phyloP scores from a whole-genome alignment of 495 filamentous ascomycete genomes.

The Hypoxylon rickii region DNA sequence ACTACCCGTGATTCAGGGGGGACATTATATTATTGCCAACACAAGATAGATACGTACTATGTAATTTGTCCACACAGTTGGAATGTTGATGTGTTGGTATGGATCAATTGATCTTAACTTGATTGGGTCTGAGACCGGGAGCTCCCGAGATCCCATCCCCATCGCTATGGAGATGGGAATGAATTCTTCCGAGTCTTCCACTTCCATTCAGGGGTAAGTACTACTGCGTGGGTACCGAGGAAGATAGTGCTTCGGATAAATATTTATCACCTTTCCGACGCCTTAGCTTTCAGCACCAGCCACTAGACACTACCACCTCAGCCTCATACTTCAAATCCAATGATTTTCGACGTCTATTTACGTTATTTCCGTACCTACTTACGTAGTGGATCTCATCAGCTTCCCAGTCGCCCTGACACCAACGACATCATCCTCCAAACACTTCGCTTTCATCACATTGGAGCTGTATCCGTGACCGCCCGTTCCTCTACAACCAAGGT shows the following conservation, averaged over 20 bases:
- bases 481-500: neutral
- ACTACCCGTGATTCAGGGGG: too few species aligned
- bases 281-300: conserved; percentile 4
- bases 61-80: too few species aligned
- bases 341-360: too few species aligned
- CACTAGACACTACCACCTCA: too few species aligned
- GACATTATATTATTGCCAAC: too few species aligned
- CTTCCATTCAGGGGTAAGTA: neutral
- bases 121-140: neutral
- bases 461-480: neutral
- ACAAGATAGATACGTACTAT: too few species aligned
- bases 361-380: too few species aligned
- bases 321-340: neutral
- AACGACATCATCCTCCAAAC: conserved; percentile 10
- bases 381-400: too few species aligned
- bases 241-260: conserved; percentile 6
- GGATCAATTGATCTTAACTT: neutral
- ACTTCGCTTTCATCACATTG: neutral
- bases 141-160: neutral
- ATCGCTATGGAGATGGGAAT: too few species aligned
- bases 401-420: conserved; percentile 13
- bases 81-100: neutral
- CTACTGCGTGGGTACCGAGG: neutral
- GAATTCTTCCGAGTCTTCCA: too few species aligned
- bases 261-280: conserved; percentile 8